Evolutionary conservation across 2,329 filamentous ascomycete species (phyloP), one percentile per base, ranked within the genome.

Genomic region (Leptoxyphium fumago): DNA sequence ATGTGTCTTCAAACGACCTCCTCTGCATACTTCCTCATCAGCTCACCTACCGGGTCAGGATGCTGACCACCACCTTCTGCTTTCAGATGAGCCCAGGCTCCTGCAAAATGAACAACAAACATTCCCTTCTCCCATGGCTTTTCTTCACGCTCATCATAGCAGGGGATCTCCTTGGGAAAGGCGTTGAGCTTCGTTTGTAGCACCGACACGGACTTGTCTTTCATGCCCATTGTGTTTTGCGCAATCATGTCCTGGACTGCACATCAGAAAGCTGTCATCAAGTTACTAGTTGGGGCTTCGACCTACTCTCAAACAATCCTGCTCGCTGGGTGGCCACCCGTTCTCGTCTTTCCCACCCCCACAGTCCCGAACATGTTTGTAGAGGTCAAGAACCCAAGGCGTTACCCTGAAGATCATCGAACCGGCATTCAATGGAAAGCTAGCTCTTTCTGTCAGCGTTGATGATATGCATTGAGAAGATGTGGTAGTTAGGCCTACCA

Each of bases 101-200:
- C 64, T 1, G 64, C 62, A 45, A 66, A 66, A 51, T 66, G 64
- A n/a, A 66, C 32, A 29, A 64, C 46, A 39, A 66, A 64, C 2
- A 49, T 55, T 15, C 62, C 62, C 9, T 48, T 54, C 43, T 59
- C 47, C 61, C 62, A 65, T 2, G 39, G 49, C 39, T 54, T 48
- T 17, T 26, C n/a, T 4, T 61, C 43, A 15, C 46, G 21, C 7
- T 41, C 52, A 41, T 65, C 63, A 41, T 53, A 64, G 50, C 63
- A 67, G 2, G 49, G 48, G 32, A 67, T 62, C 43, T 67, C 64
- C 21, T 57, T 40, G 2, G 64, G 63, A 44, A 64, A 66, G 1
- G 63, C 61, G 43, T 67, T 65, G 14, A 65, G 49, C 50, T 58
- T 61, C 45, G 50, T 57, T 43, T 66, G 63, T 2, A 61, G 61